Base-by-base conservation (phyloP, 305 asterid genomes). In the Solanum hybrid region DNA sequence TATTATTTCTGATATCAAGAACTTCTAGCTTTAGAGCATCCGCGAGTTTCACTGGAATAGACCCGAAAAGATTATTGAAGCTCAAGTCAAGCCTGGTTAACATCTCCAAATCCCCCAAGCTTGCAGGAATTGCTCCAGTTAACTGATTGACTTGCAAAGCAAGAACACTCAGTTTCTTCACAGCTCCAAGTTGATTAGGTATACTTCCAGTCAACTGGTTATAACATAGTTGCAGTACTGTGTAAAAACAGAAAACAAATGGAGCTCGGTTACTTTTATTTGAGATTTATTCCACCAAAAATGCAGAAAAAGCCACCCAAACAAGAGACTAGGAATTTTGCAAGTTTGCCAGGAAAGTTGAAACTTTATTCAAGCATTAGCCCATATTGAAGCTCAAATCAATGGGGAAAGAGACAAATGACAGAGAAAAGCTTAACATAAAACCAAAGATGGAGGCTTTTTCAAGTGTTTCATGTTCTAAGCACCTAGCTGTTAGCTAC, bases 211-310 rank as follows among this genome's bases (percentile, higher is more conserved):
- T 92, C 86, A 97, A 92, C 88, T 90, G 94, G 94, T 97, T 97
- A 93, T 94, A 93, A 89, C 98, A 95, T 79, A 97, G 97, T 89
- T 97, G 98, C 96, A 97, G 89, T 26, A 97, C 99, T 96, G 98
- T 92, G 92, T 79, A 85, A 32, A 88, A 35, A 34, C 16, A 38
- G 27, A 87, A 79, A 75, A 14, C 5, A 29, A 22, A 85, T 80
- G 85, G 51, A 51, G 77, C 16, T 32, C 69, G 38, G 35, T 72
- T 38, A 85, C 51, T 42, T 27, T 73, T 17, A 16, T 38, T 37
- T 22, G 73, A 38, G 88, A 86, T 31, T 31, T 87, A 31, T 37
- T n/a, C 7, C 56, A 31, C 51, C 51, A 40, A 40, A 40, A 11
- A 40, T 40, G 51, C 66, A 51, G 66, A 51, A 51, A 51, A 51